phyloP scores from a whole-genome alignment of 176 grass and related monocot species.

The Stipa capillata region DNA sequence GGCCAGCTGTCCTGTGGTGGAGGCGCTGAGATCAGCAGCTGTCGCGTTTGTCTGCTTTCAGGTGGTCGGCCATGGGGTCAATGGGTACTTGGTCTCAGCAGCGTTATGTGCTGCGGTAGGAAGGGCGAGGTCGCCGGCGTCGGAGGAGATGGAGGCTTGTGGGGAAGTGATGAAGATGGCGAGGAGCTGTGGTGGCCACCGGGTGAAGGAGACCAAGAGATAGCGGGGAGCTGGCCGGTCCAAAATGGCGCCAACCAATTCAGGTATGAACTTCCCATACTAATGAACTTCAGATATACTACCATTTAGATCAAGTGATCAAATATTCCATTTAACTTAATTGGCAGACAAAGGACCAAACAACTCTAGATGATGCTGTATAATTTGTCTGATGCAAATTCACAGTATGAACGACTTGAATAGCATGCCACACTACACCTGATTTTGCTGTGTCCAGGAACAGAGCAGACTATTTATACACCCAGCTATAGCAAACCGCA shows the following conservation, averaged over 20 bases:
- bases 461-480: conserved; percentile 8
- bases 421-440: not conserved
- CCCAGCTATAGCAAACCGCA: conserved; percentile 25
- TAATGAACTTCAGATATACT: too few species aligned
- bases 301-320: too few species aligned
- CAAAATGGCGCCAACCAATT: not conserved
- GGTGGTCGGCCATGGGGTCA: conserved; percentile 47
- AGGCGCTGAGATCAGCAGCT: conserved; percentile 41
- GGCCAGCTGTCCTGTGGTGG: not conserved
- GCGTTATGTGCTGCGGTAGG: not conserved
- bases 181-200: conserved; percentile 52
- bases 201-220: conserved; percentile 2
- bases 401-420: not conserved
- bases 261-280: not conserved
- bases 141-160: conserved; percentile 1
- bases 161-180: conserved; percentile 12
- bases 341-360: not conserved
- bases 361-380: not conserved
- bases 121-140: not conserved
- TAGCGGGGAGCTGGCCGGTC: conserved; percentile 11
- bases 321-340: not conserved
- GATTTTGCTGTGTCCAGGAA: conserved; percentile 20
- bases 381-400: not conserved
- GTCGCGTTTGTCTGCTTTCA: conserved; percentile 52
- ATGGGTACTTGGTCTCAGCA: conserved; percentile 12